Percentiles rank a stretch among this genome's conserved stretches.
Conservation (phyloP, 2,329 filamentous ascomycete genomes). For the Epichloe scottii region DNA sequence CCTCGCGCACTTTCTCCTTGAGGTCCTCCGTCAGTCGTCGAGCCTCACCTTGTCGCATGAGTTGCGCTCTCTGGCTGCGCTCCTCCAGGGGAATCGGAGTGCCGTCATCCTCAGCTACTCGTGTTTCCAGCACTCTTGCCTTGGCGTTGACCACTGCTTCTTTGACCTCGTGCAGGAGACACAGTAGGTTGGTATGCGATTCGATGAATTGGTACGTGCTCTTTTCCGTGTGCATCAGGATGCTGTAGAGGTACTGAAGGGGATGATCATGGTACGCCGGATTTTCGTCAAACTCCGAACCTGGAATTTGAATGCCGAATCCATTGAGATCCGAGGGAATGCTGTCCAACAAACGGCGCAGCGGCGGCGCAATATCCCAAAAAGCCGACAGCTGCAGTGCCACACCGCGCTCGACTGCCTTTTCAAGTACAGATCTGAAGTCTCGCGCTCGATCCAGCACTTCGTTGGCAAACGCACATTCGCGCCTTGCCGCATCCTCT, state of each 20-base stretch:
- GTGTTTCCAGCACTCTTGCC: conserved; percentile 53
- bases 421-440: conserved; percentile 68
- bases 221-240: conserved; percentile 80
- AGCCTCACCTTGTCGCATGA: conserved; percentile 55
- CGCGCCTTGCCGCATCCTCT: conserved; percentile 62
- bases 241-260: conserved; percentile 77
- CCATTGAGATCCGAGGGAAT: conserved; percentile 48
- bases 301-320: conserved; percentile 67
- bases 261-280: conserved; percentile 70
- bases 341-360: conserved; percentile 66
- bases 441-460: conserved; percentile 60
- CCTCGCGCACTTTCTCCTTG: conserved; percentile 83
- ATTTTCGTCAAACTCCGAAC: conserved; percentile 73
- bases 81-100: conserved; percentile 20
- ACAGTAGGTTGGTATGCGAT: conserved; percentile 80
- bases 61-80: conserved; percentile 31
- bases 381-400: conserved; percentile 88
- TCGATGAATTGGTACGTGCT: conserved; percentile 96
- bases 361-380: conserved; percentile 89
- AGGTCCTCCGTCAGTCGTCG: conserved; percentile 65
- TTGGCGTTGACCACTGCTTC: conserved; percentile 62
- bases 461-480: conserved; percentile 57
- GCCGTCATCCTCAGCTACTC: conserved; percentile 34
- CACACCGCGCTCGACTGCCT: conserved; percentile 76
- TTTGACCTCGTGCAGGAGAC: conserved; percentile 81